phyloP scores from a whole-genome alignment of 805 yeast species.

The Ogataea wickerhamii region DNA sequence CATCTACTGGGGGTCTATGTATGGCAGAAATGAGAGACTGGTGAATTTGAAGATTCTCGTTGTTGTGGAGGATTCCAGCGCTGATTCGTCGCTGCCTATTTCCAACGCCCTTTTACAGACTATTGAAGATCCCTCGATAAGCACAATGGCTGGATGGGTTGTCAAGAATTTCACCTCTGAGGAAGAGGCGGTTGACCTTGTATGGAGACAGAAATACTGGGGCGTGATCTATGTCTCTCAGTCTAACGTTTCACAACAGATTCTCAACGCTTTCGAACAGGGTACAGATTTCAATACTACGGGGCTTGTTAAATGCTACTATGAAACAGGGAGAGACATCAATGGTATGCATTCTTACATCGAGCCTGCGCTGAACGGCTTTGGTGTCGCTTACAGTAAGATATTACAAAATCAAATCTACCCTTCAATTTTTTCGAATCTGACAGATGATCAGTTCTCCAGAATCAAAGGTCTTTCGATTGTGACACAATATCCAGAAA shows the following conservation, averaged over 20 bases:
- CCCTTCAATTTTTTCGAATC: slow-evolving; percentile 30
- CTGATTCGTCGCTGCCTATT: slow-evolving; percentile 21
- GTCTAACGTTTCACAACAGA: slow-evolving; percentile 40
- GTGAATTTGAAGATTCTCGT: slow-evolving; percentile 37
- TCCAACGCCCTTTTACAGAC: slow-evolving; percentile 29
- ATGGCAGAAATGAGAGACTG: slow-evolving; percentile 29
- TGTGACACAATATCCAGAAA: slow-evolving; percentile 21
- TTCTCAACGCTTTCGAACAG: slow-evolving; percentile 37
- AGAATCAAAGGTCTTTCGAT: slow-evolving; percentile 19
- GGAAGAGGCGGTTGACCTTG: slow-evolving; percentile 39
- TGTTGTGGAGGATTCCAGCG: slow-evolving; percentile 34
- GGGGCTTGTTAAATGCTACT: slow-evolving; percentile 30
- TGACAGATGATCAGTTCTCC: slow-evolving; percentile 22
- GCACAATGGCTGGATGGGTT: slow-evolving; percentile 36
- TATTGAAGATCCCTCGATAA: slow-evolving; percentile 10
- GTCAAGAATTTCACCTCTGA: slow-evolving; percentile 27
- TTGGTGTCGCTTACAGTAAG: slow-evolving; percentile 33
- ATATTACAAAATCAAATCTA: slow-evolving; percentile 17
- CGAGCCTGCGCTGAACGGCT: slow-evolving; percentile 36
- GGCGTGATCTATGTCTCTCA: slow-evolving; percentile 50
- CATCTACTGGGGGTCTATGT: slow-evolving; percentile 48
- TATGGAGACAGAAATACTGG: slow-evolving; percentile 63
- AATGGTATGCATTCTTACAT: slow-evolving; percentile 44
- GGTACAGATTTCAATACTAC: slow-evolving; percentile 31
- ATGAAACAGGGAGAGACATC: slow-evolving; percentile 66